Evolutionary conservation across 2,329 filamentous ascomycete genomes (phyloP), one percentile per base, ranked within the genome.

Genomic region (Colletotrichum noveboracense): DNA sequence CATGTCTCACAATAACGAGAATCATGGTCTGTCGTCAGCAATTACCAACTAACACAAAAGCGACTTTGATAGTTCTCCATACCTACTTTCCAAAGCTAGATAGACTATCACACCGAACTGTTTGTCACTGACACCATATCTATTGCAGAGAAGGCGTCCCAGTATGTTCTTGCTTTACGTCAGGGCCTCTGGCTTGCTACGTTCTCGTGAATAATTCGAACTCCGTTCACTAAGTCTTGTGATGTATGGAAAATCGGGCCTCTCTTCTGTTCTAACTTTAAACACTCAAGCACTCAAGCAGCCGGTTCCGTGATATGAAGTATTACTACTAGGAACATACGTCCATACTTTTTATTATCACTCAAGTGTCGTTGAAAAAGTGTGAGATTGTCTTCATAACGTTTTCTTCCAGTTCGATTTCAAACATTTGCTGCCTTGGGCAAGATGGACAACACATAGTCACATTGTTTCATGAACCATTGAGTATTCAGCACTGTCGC

Each of bases 111-210:
- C 14, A 18, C 36, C 14, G 7, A 18, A 38, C 2, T 5, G 7
- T 38, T 38, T 18, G 14, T 28, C 36, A 43, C 5, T 43, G 3
- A 10, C 16, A 10, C 8, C 16, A 43, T 9, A 18, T n/a, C 3
- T 3, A n/a, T 9, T n/a, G 8, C 38, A n/a, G 16, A 12, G 16
- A n/a, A 43, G 7, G 36, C 4, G 7, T 38, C 4, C 0, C 7
- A 38, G 36, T 38, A 43, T n/a, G 8, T 43, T n/a, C 9, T 43
- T 43, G 3, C 9, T 43, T n/a, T 43, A 18, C 2, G 18, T 43
- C 3, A 43, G 38, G 3, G 0, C 38, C 3, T 43, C 18, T 43
- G 18, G 3, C 0, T 43, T 10, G 1, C 2, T 3, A 0, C 16
- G 7, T n/a, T n/a, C 3, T n/a, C 16, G 10, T 10, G 9, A 43